These are phyloP conservation scores for Nannochloris sp. DNA, from an alignment of 139 green algal genomes.

Conservation along the genomic window DNA sequence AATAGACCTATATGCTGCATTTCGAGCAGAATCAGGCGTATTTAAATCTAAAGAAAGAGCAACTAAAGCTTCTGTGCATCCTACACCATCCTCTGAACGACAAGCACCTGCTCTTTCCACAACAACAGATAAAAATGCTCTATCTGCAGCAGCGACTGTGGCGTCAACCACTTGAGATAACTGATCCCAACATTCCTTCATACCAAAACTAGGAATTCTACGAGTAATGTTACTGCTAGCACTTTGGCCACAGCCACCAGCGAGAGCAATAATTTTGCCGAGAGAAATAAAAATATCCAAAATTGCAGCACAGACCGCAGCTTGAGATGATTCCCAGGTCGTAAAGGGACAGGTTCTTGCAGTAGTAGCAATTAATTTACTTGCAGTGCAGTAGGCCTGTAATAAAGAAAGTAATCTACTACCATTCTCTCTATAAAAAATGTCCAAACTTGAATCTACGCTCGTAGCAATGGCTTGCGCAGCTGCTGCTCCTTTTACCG, in stretches of 20 bases:
- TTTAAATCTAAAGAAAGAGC: constrained; percentile 8
- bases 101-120: constrained; percentile 1
- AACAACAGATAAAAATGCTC: constrained; percentile 8
- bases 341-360: not conserved
- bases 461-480: not conserved
- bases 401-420: constrained; percentile 2
- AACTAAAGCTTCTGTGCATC: constrained; percentile 14
- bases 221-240: not conserved
- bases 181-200: constrained; percentile 7
- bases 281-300: constrained; percentile 18
- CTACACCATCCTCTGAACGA: not conserved
- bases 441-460: too few species aligned
- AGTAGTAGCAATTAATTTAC: not conserved
- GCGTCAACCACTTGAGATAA: constrained; percentile 2
- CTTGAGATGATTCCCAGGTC: constrained; percentile 8
- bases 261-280: constrained; percentile 2
- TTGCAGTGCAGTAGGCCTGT: constrained; percentile 6
- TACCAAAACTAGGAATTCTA: too few species aligned
- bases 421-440: not conserved
- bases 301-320: not conserved
- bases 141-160: constrained; percentile 4
- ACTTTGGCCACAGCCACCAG: not conserved
- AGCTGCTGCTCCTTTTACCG: constrained; percentile 1
- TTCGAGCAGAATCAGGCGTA: not conserved
- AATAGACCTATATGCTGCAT: constrained; percentile 20